phyloP scores from a whole-genome alignment of 306 rosid species.

The Canavalia ensiformis region DNA sequence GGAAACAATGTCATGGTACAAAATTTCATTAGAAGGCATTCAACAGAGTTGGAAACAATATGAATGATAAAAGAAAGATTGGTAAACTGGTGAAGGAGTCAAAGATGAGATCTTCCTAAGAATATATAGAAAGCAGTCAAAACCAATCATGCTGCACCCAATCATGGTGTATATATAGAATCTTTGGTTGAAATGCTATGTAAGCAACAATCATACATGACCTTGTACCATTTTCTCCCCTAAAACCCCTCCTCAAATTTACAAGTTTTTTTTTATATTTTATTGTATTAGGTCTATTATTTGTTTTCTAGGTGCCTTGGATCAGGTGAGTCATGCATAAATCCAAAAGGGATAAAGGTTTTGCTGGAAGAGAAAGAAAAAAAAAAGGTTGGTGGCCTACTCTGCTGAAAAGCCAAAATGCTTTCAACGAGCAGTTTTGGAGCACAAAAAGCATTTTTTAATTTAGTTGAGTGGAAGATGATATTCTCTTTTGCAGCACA shows the following conservation, averaged over 20 bases:
- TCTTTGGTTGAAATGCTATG: conserved; percentile 62
- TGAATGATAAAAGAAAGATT: conserved; percentile 29
- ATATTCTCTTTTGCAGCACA: conserved; percentile 36
- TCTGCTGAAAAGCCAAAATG: conserved; percentile 61
- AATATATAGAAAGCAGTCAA: conserved; percentile 77
- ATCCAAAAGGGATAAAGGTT: conserved; percentile 64
- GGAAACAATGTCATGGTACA: conserved; percentile 25
- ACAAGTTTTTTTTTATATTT: conserved; percentile 39
- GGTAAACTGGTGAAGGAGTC: conserved; percentile 51
- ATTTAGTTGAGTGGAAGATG: conserved; percentile 37
- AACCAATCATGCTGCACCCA: conserved; percentile 76
- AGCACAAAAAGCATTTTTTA: conserved; percentile 35
- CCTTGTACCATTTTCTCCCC: conserved; percentile 28
- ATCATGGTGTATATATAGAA: conserved; percentile 64
- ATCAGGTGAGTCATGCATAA: conserved; percentile 68
- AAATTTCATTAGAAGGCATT: conserved; percentile 38
- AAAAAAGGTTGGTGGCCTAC: conserved; percentile 67
- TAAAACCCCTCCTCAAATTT: conserved; percentile 5
- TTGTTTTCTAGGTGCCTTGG: conserved; percentile 54
- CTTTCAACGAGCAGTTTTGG: conserved; percentile 55
- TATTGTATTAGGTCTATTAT: conserved; percentile 30
- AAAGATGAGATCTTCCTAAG: conserved; percentile 60
- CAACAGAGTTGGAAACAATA: conserved; percentile 36
- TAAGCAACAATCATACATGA: conserved; percentile 56
- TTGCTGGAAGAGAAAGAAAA: conserved; percentile 51